phyloP scores from a whole-genome alignment of 192 early-diverging fungal species.

The Coemansia sp. region DNA sequence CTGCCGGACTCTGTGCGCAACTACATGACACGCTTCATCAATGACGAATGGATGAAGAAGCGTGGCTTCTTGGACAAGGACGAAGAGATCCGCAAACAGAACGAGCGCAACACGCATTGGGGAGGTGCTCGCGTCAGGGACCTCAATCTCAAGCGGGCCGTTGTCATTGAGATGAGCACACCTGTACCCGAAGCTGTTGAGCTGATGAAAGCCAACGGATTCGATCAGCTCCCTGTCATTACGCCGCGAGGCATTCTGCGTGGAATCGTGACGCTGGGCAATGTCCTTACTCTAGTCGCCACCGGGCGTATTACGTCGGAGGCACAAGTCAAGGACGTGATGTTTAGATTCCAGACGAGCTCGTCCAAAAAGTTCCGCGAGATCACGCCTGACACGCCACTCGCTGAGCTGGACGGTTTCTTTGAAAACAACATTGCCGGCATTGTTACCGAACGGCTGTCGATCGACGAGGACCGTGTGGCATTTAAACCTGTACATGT shows the following conservation, averaged over 20 bases:
- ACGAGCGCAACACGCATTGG: constrained; percentile 73
- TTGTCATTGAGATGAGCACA: constrained; percentile 78
- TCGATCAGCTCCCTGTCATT: constrained; percentile 95
- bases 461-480: constrained; percentile 57
- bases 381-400: constrained; percentile 81
- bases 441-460: constrained; percentile 78
- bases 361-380: constrained; percentile 75
- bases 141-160: constrained; percentile 79
- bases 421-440: constrained; percentile 91
- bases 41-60: constrained; percentile 94
- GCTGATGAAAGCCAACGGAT: constrained; percentile 85
- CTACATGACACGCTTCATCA: constrained; percentile 99
- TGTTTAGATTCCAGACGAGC: constrained; percentile 76
- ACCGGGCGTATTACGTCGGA: constrained; percentile 66
- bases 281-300: constrained; percentile 79
- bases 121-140: constrained; percentile 79
- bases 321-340: constrained; percentile 67
- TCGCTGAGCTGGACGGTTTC: constrained; percentile 81
- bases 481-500: constrained; percentile 70
- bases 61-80: constrained; percentile 84
- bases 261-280: constrained; percentile 88
- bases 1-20: constrained; percentile 97
- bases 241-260: constrained; percentile 62
- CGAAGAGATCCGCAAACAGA: constrained; percentile 57
- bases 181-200: constrained; percentile 78